These are phyloP conservation scores for Tinospora cordifolia DNA, from an alignment of 164 flowering plant genomes.

Conservation along the genomic window DNA sequence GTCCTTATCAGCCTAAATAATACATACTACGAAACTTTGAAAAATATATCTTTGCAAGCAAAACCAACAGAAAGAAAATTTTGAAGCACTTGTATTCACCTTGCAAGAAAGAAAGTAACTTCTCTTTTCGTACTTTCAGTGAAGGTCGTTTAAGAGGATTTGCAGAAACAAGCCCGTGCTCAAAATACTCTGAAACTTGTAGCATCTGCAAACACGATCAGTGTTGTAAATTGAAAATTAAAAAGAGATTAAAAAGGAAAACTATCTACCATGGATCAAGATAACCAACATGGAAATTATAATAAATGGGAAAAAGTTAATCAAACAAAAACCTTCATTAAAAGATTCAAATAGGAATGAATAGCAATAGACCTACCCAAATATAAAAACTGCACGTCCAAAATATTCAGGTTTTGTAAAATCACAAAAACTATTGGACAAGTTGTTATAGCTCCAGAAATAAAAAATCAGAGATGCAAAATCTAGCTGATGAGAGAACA, in stretches of 20 bases:
- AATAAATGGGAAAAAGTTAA: too few relatives aligned
- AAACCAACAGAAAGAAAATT: not conserved
- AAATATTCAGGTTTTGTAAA: not conserved
- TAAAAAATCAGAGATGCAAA: too few relatives aligned
- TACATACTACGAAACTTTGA: not conserved
- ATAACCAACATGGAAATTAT: too few relatives aligned
- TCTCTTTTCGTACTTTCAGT: conserved; percentile 57
- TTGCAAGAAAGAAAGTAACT: conserved; percentile 62
- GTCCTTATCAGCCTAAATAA: not conserved
- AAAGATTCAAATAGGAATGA: too few relatives aligned
- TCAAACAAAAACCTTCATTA: too few relatives aligned
- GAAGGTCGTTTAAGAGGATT: conserved; percentile 57
- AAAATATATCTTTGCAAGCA: not conserved
- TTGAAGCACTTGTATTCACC: conserved; percentile 30
- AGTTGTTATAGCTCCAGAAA: not conserved
- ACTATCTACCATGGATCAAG: too few relatives aligned
- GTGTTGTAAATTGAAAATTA: too few relatives aligned
- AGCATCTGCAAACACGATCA: conserved; percentile 45
- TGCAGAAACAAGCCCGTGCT: conserved; percentile 35
- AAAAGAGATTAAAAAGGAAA: too few relatives aligned
- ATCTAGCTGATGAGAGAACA: not conserved
- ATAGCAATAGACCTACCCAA: too few relatives aligned
- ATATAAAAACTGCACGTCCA: too few relatives aligned
- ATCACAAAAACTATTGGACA: not conserved
- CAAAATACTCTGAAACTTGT: conserved; percentile 68